Evolutionary conservation across 371 early-diverging fungal species (phyloP), one percentile per base, ranked within the genome.

Genomic region (Apophysomyces trapeziformis): DNA sequence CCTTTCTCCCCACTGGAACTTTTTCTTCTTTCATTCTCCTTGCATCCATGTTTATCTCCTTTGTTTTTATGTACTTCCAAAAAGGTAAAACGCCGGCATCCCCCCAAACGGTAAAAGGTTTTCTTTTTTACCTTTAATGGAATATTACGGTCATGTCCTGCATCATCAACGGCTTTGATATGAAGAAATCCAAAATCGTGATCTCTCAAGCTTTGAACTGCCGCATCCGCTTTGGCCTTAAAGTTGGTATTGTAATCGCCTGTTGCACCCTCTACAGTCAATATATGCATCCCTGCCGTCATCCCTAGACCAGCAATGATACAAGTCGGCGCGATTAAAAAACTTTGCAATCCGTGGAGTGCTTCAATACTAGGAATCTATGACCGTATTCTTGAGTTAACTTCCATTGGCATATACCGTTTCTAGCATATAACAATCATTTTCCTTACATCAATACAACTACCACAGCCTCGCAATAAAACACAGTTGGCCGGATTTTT

Each of bases 101-200:
- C 32, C 32, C 32, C 32, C 32, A 26, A 26, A 26, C 2, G 32
- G 32, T 26, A 46, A 38, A 46, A 26, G 0, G 0, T 21, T 21
- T 21, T 21, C 26, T 26, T 26, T 26, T 26, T 60, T 61, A 79
- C 73, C 72, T 83, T 82, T 18, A 75, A 71, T 4, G 67, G 38
- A 9, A 76, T 64, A 47, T 74, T 68, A 7, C 70, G 63, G 58
- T 83, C 85, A 71, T 83, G 85, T 0, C 85, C 82, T 7, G 85
- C 81, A 68, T 85, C 83, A 66, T 85, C 85, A 6, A 85, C 85
- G 7, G 83, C 85, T 60, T 85, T 85, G 18, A 85, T 75, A 67
- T 85, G 85, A 47, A 83, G 66, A 64, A 85, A 84, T 8, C 83
- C 81, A 76, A 85, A 83, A 16, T 77, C 72, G 41, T 85, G 79